Evolutionary conservation across 768 basidiomycete genomes (phyloP), one percentile per base, ranked within the genome.

Genomic region (Lactifluus piperatus): DNA sequence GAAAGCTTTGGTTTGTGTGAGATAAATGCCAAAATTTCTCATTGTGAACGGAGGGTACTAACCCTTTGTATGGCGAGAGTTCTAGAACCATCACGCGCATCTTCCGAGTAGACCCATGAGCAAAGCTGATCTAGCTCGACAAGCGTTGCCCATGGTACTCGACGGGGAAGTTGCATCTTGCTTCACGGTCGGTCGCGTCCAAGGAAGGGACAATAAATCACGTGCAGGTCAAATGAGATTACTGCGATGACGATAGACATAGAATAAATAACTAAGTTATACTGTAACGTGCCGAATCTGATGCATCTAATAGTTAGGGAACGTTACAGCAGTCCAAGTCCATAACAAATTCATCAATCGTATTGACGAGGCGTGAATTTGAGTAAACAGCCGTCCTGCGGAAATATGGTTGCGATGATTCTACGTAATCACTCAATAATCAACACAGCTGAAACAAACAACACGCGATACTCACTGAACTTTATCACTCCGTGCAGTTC

Each of bases 331-430:
- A n/a, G 10, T 27, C 24, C n/a, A n/a, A n/a, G n/a, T 37, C 22
- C 27, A 54, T 32, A 60, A 61, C n/a, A 6, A 32, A 34, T n/a
- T 18, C 11, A 4, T 62, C 45, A 60, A 30, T 36, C 39, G 13
- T 36, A 11, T 36, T 43, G 24, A 29, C 86, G 82, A 30, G 91
- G 86, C 2, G 81, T 78, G 65, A 95, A 81, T 68, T 84, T 89
- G 62, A 97, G 78, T 58, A 81, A 73, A 66, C 92, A 91, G 44
- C 91, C 91, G 68, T 97, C 94, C 71, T 90, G 86, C 11, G 97
- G 97, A 83, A 99, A 99, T 44, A 98, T 73, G 22, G 93, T 97
- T n/a, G 94, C 91, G 65, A 97, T 92, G 63, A 97, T 91, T 51
- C 89, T 91, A 64, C 29, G 9, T 29, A 1, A 48, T n/a, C 18